Percentiles rank a stretch among this genome's conserved stretches.
Evolutionary conservation across 2,329 filamentous ascomycete species (phyloP).

Genomic region (Pseudogymnoascus sp.): DNA sequence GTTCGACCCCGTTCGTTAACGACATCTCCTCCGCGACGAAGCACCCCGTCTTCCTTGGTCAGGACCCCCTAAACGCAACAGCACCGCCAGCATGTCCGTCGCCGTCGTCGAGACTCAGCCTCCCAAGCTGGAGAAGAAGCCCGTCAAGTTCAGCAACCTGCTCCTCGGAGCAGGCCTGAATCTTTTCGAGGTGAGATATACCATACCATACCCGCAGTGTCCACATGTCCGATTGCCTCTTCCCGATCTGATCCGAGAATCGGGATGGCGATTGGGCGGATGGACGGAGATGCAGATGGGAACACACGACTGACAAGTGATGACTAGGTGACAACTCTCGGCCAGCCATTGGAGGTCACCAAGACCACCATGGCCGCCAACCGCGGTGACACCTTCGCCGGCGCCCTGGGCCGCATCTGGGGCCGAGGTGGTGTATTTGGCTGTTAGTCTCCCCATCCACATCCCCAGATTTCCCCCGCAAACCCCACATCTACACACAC

Average conservation of each 20-base stretch:
- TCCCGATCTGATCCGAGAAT: background rate
- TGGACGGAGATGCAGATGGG: background rate
- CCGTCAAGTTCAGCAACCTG: constrained; percentile 99
- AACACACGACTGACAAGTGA: constrained; percentile 9
- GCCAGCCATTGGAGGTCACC: constrained; percentile 88
- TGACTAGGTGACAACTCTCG: constrained; percentile 44
- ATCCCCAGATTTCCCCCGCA: background rate
- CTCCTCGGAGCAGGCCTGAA: constrained; percentile 42
- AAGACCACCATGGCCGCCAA: constrained; percentile 99
- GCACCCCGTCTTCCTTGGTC: constrained; percentile 92
- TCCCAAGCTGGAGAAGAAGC: constrained; percentile 87
- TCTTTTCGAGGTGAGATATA: constrained; percentile 23
- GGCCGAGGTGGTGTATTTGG: constrained; percentile 84
- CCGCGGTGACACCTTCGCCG: constrained; percentile 75
- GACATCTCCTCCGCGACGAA: constrained; percentile 56
- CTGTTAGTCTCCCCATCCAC: constrained; percentile 55
- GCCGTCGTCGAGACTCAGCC: constrained; percentile 43
- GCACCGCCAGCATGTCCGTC: constrained; percentile 53
- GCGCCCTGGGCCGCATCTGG: constrained; percentile 83
- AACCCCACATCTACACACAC: background rate
- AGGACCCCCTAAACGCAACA: constrained; percentile 62
- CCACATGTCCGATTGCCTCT: background rate
- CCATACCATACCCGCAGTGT: background rate
- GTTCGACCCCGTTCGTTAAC: background rate
- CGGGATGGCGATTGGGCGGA: background rate